phyloP scores from a whole-genome alignment of 192 early-diverging fungal species.

The Entomortierella parvispora region DNA sequence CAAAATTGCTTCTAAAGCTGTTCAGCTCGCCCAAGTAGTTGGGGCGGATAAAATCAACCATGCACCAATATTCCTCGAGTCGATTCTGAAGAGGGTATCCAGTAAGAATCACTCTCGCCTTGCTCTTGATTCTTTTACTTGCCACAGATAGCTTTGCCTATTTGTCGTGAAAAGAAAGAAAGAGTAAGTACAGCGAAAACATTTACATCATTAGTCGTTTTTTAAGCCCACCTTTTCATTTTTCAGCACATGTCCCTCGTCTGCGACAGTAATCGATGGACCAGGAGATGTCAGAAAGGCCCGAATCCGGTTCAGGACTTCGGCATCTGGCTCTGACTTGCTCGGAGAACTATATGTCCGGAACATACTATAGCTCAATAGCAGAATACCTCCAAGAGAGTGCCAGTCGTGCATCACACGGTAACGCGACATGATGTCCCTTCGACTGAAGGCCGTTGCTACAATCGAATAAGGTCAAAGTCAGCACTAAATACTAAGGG shows the following conservation, averaged over 20 bases:
- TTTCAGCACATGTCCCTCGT: slow-evolving; percentile 88
- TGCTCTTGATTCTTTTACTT: slow-evolving; percentile 60
- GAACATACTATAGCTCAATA: slow-evolving; percentile 74
- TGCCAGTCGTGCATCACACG: slow-evolving; percentile 63
- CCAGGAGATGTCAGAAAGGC: slow-evolving; percentile 67
- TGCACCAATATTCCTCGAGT: slow-evolving; percentile 80
- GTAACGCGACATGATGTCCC: slow-evolving; percentile 17
- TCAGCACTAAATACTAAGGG: not conserved
- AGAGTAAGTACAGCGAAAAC: not conserved
- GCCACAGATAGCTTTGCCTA: slow-evolving; percentile 37
- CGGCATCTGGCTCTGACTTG: not conserved
- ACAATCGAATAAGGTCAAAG: too few species aligned
- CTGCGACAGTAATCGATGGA: slow-evolving; percentile 77
- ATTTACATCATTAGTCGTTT: slow-evolving; percentile 3
- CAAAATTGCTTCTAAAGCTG: slow-evolving; percentile 66
- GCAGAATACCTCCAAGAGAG: slow-evolving; percentile 70
- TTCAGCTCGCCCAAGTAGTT: slow-evolving; percentile 63
- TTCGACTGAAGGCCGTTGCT: not conserved
- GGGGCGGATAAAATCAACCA: slow-evolving; percentile 81
- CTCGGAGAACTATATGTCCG: slow-evolving; percentile 57
- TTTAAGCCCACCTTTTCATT: slow-evolving; percentile 47
- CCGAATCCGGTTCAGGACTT: slow-evolving; percentile 13
- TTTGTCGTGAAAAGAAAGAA: not conserved
- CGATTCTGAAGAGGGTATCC: slow-evolving; percentile 90
- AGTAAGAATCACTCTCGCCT: slow-evolving; percentile 76